Evolutionary conservation across 2,329 filamentous ascomycete species (phyloP).

Genomic region (Verticillium nonalfalfae): DNA sequence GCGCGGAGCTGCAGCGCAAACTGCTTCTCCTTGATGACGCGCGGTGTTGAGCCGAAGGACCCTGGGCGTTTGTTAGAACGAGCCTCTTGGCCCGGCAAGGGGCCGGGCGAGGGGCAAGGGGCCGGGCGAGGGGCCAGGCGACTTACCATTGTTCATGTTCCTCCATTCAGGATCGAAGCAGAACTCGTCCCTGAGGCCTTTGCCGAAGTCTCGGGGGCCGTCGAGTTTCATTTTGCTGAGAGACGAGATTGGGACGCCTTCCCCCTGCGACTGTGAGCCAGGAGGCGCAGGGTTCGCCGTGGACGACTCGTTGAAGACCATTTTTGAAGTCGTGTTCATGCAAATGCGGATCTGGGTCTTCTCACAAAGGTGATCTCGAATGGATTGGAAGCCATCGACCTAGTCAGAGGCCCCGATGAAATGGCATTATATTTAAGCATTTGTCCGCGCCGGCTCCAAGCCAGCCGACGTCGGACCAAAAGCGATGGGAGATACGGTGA

Average conservation of each 20-base stretch:
- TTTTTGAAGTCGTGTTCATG: background rate
- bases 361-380: no score
- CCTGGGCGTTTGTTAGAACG: slow-evolving; percentile 33
- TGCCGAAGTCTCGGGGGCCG: background rate
- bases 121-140: background rate
- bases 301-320: background rate
- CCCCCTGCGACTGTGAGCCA: background rate
- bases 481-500: no score
- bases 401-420: no score
- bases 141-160: slow-evolving; percentile 72
- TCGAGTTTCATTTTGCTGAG: background rate
- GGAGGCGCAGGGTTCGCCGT: background rate
- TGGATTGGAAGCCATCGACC: no score
- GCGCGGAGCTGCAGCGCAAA: slow-evolving; percentile 60
- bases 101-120: background rate
- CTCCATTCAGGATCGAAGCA: slow-evolving; percentile 58
- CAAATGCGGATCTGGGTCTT: no score
- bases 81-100: slow-evolving; percentile 4
- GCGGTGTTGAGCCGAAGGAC: slow-evolving; percentile 74
- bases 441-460: no score
- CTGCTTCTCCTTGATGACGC: slow-evolving; percentile 49
- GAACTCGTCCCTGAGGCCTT: slow-evolving; percentile 33
- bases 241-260: background rate
- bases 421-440: no score
- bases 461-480: background rate